Evolutionary conservation across 2,329 filamentous ascomycete genomes (phyloP).

Genomic region (Zymoseptoria tritici): DNA sequence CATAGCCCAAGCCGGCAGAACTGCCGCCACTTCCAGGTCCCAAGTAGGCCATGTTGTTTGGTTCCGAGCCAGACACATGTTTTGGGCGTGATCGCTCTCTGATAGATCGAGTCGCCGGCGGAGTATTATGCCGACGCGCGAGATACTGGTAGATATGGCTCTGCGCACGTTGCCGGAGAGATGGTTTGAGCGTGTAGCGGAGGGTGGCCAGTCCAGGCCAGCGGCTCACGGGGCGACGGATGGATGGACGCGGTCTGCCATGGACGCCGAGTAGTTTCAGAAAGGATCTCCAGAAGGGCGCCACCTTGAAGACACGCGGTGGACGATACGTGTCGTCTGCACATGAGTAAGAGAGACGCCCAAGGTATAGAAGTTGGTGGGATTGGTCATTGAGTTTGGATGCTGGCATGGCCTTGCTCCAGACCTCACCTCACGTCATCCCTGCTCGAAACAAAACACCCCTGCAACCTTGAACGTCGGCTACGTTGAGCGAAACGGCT

Average conservation of each 20-base stretch:
- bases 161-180: constrained; percentile 63
- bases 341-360: not conserved
- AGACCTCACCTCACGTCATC: not conserved
- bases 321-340: constrained; percentile 3
- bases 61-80: constrained; percentile 25
- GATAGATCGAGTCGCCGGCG: constrained; percentile 20
- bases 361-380: not conserved
- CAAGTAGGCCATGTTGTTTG: constrained; percentile 28
- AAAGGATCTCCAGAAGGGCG: constrained; percentile 24
- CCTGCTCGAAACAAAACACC: not conserved
- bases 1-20: constrained; percentile 27
- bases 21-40: constrained; percentile 9
- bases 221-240: constrained; percentile 5
- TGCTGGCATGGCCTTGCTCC: not conserved
- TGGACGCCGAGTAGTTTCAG: constrained; percentile 9
- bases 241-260: not conserved
- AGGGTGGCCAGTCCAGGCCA: constrained; percentile 61
- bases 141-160: constrained; percentile 58
- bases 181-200: constrained; percentile 66
- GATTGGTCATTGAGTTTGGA: not conserved
- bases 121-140: constrained; percentile 17
- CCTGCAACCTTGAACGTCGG: not conserved
- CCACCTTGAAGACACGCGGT: constrained; percentile 14
- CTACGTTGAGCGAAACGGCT: not conserved
- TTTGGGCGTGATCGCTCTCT: constrained; percentile 16